Evolutionary conservation across 495 filamentous ascomycete genomes (phyloP), one percentile per base, ranked within the genome.

Genomic region (Trypethelium eluteriae): DNA sequence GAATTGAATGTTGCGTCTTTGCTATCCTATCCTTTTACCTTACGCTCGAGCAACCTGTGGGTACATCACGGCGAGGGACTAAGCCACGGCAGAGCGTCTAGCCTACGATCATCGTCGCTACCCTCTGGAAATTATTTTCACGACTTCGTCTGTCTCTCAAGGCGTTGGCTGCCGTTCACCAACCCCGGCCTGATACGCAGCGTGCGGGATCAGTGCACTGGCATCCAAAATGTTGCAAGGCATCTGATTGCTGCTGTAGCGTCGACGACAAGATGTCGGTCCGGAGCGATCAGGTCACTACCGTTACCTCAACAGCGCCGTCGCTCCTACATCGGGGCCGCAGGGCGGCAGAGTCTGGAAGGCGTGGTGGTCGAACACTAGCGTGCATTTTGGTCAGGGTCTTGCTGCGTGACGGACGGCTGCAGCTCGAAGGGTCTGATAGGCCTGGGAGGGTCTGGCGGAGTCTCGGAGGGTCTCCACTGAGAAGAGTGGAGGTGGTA

Each of bases 401-500:
- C 53, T 59, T 34, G 53, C 25, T 59, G 53, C 53, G 53, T 59
- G 53, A 35, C 53, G 53, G 53, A 14, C 25, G 53, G 53, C 49
- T 53, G 49, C 49, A 53, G 49, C 41, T 16, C 9, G 41, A 53
- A 5, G 49, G 49, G 49, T 11, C 49, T 14, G 12, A n/a, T 53
- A 5, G 9, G 49, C 49, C 49, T 14, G 49, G 11, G 49, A 53
- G 18, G n/a, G n/a, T 5, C 49, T 5, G 12, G 5, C 5, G 10
- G 16, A 46, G 41, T 46, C 41, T 5, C 41, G 5, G 41, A 25
- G 25, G 25, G 25, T 25, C 25, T 25, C 25, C 25, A 25, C 25
- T 25, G 25, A 25, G 25, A 25, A 25, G 25, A 25, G 25, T 25
- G 25, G 25, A 25, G 25, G 14, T 44, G 41, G 14, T 44, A 44